These are phyloP conservation scores for Daldinia sp. DNA, from an alignment of 2,329 filamentous ascomycete species.

Conservation along the genomic window DNA sequence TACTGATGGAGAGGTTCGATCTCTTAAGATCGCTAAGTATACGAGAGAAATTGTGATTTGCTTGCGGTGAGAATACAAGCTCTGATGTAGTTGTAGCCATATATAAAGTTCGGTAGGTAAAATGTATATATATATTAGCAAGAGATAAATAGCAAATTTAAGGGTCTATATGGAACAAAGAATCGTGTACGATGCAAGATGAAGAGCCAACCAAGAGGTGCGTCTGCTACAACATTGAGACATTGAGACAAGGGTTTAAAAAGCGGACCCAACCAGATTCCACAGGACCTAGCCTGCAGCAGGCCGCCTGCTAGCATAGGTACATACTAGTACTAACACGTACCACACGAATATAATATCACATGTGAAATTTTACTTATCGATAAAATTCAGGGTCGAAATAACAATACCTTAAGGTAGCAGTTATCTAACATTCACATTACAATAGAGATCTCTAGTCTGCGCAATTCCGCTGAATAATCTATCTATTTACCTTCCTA, in stretches of 20 bases:
- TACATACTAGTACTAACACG: neutral
- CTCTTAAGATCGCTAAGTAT: conserved; percentile 80
- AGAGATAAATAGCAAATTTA: neutral
- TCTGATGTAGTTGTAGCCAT: conserved; percentile 55
- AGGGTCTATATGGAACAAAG: neutral
- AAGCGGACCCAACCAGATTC: neutral
- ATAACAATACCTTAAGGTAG: neutral
- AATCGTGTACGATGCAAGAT: neutral
- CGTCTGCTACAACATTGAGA: too few species aligned
- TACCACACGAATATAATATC: neutral
- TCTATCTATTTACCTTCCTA: neutral
- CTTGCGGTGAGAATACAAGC: conserved; percentile 64
- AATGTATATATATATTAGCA: neutral
- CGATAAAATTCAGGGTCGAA: neutral
- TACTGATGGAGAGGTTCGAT: conserved; percentile 80
- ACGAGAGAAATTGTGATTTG: conserved; percentile 74
- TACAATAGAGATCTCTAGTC: neutral
- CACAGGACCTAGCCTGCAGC: neutral
- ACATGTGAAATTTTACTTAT: neutral
- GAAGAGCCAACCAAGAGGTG: neutral
- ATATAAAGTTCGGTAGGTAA: conserved; percentile 1
- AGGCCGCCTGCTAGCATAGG: neutral
- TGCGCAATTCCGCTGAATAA: neutral
- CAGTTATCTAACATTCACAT: too few species aligned
- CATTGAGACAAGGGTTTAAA: conserved; percentile 1